Evolutionary conservation across 2,329 filamentous ascomycete species (phyloP).

Genomic region (Botrytis byssoidea): DNA sequence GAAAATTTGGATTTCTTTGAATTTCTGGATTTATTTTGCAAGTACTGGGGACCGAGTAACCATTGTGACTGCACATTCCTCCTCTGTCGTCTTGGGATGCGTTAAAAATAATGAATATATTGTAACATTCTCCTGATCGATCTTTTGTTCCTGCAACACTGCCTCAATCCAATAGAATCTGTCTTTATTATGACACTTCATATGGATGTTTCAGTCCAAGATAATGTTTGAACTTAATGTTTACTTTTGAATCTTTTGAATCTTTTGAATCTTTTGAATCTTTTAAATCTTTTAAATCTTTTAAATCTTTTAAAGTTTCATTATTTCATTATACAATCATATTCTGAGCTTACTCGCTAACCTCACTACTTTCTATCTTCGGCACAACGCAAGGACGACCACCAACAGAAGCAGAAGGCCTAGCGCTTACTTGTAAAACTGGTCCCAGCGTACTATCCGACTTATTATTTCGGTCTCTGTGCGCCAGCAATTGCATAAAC

Average conservation of each 20-base stretch:
- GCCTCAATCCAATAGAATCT: no score
- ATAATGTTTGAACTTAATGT: no score
- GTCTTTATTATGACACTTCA: not conserved
- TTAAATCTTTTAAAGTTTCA: no score
- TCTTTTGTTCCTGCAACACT: not conserved
- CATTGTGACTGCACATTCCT: not conserved
- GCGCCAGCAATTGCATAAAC: not conserved
- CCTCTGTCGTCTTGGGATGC: not conserved
- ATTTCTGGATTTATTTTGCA: not conserved
- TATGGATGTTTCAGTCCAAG: no score
- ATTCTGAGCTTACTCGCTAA: no score
- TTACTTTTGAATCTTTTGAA: no score
- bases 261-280: no score
- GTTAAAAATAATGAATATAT: not conserved
- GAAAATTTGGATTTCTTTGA: not conserved
- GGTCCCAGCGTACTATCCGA: no score
- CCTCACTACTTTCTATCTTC: no score
- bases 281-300: no score
- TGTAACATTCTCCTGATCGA: not conserved
- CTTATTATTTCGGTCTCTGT: not conserved
- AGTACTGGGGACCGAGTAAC: not conserved
- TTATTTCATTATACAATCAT: rapidly evolving
- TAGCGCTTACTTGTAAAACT: not conserved
- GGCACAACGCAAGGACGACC: no score
- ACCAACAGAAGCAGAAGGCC: not conserved